A percentile compares a stretch with the other conserved stretches of the same genome.
phyloP scores from a whole-genome alignment of 148 eudicot species.

The Rhododendron simsii region DNA sequence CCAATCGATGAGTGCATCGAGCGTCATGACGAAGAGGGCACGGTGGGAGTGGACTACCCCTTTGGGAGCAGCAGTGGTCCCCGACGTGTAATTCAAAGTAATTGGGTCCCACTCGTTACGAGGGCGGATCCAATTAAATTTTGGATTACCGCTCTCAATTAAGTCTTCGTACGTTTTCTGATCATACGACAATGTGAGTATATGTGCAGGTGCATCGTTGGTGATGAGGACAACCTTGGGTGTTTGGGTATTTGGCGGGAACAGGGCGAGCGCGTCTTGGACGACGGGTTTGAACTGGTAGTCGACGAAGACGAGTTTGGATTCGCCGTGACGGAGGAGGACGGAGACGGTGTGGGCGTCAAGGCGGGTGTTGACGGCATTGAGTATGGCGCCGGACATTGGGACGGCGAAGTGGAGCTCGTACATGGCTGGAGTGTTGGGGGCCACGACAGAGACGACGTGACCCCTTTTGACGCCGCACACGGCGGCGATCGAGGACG shows the following conservation, averaged over 20 bases:
- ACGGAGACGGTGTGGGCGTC: conserved; percentile 39
- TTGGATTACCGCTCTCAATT: conserved; percentile 23
- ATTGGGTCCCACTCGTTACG: conserved; percentile 39
- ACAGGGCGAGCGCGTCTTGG: conserved; percentile 21
- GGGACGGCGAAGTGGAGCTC: conserved; percentile 80
- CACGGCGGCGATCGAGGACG: conserved; percentile 33
- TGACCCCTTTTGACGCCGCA: conserved; percentile 31
- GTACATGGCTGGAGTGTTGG: conserved; percentile 65
- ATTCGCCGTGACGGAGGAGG: conserved; percentile 34
- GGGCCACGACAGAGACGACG: conserved; percentile 72
- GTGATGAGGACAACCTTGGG: conserved; percentile 22
- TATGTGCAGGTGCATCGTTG: neutral
- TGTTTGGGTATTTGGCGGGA: conserved; percentile 13
- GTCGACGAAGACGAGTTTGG: conserved; percentile 39
- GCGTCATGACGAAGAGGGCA: conserved; percentile 25
- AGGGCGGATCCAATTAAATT: conserved; percentile 38
- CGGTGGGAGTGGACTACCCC: conserved; percentile 54
- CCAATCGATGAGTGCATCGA: conserved; percentile 51
- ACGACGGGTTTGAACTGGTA: conserved; percentile 10
- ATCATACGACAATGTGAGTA: neutral
- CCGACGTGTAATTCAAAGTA: conserved; percentile 49
- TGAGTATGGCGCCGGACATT: conserved; percentile 55
- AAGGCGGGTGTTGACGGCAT: conserved; percentile 50
- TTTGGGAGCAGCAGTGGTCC: conserved; percentile 60
- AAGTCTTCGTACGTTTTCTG: conserved; percentile 24